Percentiles rank a stretch among this genome's conserved stretches.
These are phyloP conservation scores for Royoungia palumana DNA, from an alignment of 768 basidiomycete genomes.

Conservation along the genomic window DNA sequence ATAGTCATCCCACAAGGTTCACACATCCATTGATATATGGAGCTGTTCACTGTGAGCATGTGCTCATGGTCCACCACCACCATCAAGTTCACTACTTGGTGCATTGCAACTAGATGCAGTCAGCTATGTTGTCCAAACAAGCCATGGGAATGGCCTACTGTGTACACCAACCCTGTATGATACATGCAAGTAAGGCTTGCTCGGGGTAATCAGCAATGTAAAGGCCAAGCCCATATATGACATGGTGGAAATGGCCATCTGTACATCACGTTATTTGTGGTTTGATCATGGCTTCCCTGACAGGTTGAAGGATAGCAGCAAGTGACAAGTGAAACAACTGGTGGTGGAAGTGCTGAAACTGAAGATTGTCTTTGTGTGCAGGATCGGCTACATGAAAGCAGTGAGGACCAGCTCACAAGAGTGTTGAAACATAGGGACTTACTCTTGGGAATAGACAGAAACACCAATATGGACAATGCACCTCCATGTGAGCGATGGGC, in stretches of 20 bases:
- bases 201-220: constrained; percentile 3
- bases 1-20: neutral
- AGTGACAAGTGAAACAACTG: neutral
- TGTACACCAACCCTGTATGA: constrained; percentile 2
- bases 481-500: constrained; percentile 1
- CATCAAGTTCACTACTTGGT: neutral
- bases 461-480: constrained; percentile 11
- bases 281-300: neutral
- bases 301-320: neutral
- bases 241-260: neutral
- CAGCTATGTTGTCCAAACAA: no score
- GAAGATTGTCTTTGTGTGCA: neutral
- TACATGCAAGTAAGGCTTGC: neutral
- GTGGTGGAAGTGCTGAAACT: neutral
- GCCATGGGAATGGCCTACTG: neutral
- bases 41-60: neutral
- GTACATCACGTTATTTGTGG: neutral
- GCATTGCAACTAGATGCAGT: neutral
- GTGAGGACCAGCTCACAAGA: neutral
- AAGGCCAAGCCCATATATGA: constrained; percentile 3
- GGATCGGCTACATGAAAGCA: neutral
- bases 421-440: neutral
- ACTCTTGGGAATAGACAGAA: constrained; percentile 32
- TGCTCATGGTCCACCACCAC: neutral
- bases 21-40: neutral